Conservation (phyloP, 2,329 filamentous ascomycete genomes). For the Xylariaceae sp. region DNA sequence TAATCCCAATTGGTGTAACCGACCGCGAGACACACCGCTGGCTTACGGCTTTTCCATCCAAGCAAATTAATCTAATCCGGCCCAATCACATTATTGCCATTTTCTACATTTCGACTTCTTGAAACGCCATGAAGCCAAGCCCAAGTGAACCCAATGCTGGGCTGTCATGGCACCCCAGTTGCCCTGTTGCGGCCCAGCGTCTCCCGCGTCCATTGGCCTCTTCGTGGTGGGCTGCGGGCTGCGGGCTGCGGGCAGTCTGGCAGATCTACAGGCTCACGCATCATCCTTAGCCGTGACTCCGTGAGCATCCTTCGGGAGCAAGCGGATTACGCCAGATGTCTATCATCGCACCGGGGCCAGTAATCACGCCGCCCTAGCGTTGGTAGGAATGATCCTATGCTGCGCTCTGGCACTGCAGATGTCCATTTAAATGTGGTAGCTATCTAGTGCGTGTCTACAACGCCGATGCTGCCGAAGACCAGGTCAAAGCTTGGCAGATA, state of each 20-base stretch:
- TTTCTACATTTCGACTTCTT: conserved; percentile 14
- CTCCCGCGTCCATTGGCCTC: too few relatives aligned
- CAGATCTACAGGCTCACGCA: neutral
- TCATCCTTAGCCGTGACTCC: neutral
- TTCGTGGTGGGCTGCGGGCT: too few relatives aligned
- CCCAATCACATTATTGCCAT: conserved; percentile 12
- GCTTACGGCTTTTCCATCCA: conserved; percentile 3
- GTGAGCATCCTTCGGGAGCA: neutral
- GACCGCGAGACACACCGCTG: conserved; percentile 10
- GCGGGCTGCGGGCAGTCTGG: too few relatives aligned
- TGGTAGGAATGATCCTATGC: neutral
- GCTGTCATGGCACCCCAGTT: conserved; percentile 9
- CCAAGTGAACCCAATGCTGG: conserved; percentile 1
- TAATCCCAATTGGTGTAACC: conserved; percentile 2
- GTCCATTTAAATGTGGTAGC: neutral
- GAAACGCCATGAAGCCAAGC: conserved; percentile 12
- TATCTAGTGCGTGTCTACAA: neutral
- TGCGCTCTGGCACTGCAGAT: neutral
- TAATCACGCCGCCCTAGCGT: neutral
- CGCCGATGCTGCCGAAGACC: neutral
- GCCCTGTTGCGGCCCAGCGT: neutral
- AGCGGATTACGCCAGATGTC: neutral
- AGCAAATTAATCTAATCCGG: conserved; percentile 1
- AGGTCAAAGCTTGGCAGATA: conserved; percentile 8
- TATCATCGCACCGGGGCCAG: neutral